Conservation (phyloP, 805 yeast species). For the Cyberlindnera mississippiensis region DNA sequence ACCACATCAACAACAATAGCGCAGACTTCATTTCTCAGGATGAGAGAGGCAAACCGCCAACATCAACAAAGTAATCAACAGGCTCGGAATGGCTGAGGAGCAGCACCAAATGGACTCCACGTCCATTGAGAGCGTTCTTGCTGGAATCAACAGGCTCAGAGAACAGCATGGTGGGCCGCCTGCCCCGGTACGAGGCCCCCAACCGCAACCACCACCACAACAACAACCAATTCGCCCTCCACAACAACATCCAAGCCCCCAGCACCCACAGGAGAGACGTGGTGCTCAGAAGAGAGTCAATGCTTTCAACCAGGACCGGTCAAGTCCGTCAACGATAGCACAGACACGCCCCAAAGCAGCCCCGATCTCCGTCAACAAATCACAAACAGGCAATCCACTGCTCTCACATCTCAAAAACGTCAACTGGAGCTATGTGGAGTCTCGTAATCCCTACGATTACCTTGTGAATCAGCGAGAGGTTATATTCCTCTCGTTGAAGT, state of each 20-base stretch:
- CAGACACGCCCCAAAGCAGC: slow-evolving; percentile 18
- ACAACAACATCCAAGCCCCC: too few species aligned
- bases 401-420: slow-evolving; percentile 50
- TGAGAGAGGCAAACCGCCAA: background rate
- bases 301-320: slow-evolving; percentile 23
- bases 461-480: slow-evolving; percentile 54
- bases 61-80: too few species aligned
- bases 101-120: slow-evolving; percentile 41
- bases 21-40: too few species aligned
- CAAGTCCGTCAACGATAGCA: slow-evolving; percentile 12
- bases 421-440: slow-evolving; percentile 48
- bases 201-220: background rate
- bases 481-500: slow-evolving; percentile 62
- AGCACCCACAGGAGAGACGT: too few species aligned
- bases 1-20: slow-evolving; percentile 8
- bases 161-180: background rate
- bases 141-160: slow-evolving; percentile 35
- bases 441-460: slow-evolving; percentile 56
- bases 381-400: slow-evolving; percentile 73
- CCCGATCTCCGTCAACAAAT: slow-evolving; percentile 52
- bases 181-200: background rate
- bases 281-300: slow-evolving; percentile 23
- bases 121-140: slow-evolving; percentile 67
- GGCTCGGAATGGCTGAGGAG: background rate
- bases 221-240: slow-evolving; percentile 4